Percentiles rank a stretch among this genome's conserved stretches.
phyloP scores from a whole-genome alignment of 1,139 yeast species.

The Candida frijolesensis region DNA sequence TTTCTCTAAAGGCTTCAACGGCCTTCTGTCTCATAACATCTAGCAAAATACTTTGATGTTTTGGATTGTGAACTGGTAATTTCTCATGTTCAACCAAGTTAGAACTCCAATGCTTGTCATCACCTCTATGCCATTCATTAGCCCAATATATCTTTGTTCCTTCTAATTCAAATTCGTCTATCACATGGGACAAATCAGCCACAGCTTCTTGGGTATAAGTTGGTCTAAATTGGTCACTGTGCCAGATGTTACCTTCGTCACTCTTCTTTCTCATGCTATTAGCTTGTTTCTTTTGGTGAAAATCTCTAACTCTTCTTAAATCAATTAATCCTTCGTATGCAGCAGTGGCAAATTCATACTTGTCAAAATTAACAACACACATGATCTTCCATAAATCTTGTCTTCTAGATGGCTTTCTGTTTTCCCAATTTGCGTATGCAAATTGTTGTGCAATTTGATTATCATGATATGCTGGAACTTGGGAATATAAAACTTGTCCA shows the following conservation, averaged over 20 bases:
- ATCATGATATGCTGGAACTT: constrained; percentile 71
- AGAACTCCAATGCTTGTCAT: constrained; percentile 61
- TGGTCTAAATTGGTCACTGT: constrained; percentile 84
- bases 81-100: constrained; percentile 59
- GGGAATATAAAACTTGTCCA: constrained; percentile 90
- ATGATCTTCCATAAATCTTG: constrained; percentile 88
- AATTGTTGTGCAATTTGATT: constrained; percentile 75
- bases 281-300: constrained; percentile 59
- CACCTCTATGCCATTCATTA: constrained; percentile 84
- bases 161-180: constrained; percentile 59
- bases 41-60: constrained; percentile 64
- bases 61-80: constrained; percentile 63
- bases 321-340: constrained; percentile 76
- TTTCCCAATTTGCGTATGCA: constrained; percentile 84
- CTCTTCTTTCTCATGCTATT: constrained; percentile 70
- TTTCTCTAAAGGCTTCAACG: constrained; percentile 33
- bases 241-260: constrained; percentile 82
- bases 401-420: constrained; percentile 76
- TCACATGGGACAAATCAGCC: constrained; percentile 76
- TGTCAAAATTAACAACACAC: constrained; percentile 77
- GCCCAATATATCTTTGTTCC: constrained; percentile 74
- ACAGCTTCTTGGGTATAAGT: constrained; percentile 90
- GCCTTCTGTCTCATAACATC: constrained; percentile 55
- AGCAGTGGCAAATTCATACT: constrained; percentile 67
- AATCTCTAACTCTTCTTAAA: constrained; percentile 73